A percentile compares a stretch with the other conserved stretches of the same genome.
These are phyloP conservation scores for Eucalyptus marginata DNA, from an alignment of 345 rosid genomes.

Conservation along the genomic window DNA sequence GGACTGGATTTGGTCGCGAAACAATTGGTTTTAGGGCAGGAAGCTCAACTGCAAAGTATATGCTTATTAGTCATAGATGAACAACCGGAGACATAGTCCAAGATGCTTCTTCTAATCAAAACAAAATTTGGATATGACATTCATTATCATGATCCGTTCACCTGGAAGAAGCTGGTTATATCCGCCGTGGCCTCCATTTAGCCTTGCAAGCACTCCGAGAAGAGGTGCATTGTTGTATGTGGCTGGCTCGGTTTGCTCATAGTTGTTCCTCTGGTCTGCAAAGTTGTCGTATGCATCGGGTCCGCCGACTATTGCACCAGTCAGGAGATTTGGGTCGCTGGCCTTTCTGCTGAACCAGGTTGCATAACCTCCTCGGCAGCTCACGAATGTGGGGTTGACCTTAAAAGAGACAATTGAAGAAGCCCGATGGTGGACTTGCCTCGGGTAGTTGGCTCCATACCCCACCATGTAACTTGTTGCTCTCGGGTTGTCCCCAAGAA, in stretches of 20 bases:
- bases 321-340: constrained; percentile 76
- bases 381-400: constrained; percentile 55
- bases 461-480: constrained; percentile 99
- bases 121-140: not conserved
- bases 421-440: constrained; percentile 85
- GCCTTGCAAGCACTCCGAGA: constrained; percentile 78
- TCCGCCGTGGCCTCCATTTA: constrained; percentile 49
- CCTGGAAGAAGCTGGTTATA: constrained; percentile 93
- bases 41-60: constrained; percentile 20
- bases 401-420: constrained; percentile 85
- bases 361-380: constrained; percentile 92
- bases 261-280: constrained; percentile 86
- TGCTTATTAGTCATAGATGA: not conserved
- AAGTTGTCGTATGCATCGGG: constrained; percentile 94
- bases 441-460: constrained; percentile 84
- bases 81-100: not conserved
- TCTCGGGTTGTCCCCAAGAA: constrained; percentile 97
- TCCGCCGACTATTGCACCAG: constrained; percentile 92
- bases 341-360: constrained; percentile 72
- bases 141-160: not conserved
- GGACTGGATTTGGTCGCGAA: constrained; percentile 34
- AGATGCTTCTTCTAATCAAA: not conserved
- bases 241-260: constrained; percentile 98
- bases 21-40: constrained; percentile 35
- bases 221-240: constrained; percentile 97